Base-by-base conservation (phyloP, 768 basidiomycete genomes). In the Trametes maxima region DNA sequence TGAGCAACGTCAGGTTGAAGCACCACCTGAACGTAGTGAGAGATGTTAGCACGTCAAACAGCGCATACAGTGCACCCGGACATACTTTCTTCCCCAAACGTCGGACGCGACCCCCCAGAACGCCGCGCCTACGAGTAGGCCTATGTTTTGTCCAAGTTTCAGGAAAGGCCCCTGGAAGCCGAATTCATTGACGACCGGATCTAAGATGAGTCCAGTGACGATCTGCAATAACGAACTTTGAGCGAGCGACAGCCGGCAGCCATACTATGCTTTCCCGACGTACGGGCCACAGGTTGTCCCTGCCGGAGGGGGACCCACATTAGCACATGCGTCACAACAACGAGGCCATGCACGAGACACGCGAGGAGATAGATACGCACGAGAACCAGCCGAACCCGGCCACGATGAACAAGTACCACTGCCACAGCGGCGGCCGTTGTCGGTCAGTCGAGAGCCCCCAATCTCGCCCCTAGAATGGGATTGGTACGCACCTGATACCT, bases 331-430 rank as follows among this genome's bases (percentile, higher is more conserved):
- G 8, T 3, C 28, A 33, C 28, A 33, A 33, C 28, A 33, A 8
- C 28, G 28, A 33, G 4, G 22, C 43, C 16, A 21, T 47, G 28
- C n/a, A 46, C 40, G 51, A 48, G 45, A 36, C 19, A 44, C 13
- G 21, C 21, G 21, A n/a, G 22, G 16, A 19, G 25, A 10, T 8
- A 13, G 50, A 7, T 19, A 77, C 85, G 72, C 68, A 87, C 86
- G 85, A 84, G 51, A 89, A 77, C 87, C 87, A 89, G 43, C 88
- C 87, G 73, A 89, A 88, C 1, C 87, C 87, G 14, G 85, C 79
- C 28, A 87, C 84, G 51, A 85, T 35, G 69, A 89, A 88, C 46
- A 89, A 70, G 58, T 76, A 73, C 75, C 83, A 86, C 85, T 87
- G 46, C 35, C 7, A n/a, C 8, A 17, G 36, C 22, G 8, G n/a